These are phyloP conservation scores for Coniochaeta sp. DNA, from an alignment of 2,329 filamentous ascomycete genomes.

Conservation along the genomic window DNA sequence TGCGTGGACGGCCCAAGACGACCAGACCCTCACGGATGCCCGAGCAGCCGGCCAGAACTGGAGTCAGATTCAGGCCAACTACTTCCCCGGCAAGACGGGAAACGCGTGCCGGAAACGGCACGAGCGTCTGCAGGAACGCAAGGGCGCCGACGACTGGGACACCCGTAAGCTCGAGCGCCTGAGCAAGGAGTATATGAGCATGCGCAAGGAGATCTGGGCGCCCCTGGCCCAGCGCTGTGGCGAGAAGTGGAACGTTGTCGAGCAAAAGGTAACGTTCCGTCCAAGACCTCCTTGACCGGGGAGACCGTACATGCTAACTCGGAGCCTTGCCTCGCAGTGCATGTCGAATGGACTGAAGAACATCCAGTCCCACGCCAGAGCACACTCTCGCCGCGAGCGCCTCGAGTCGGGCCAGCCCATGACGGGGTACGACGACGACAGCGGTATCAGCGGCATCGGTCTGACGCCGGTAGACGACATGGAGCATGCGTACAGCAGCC, in stretches of 20 bases:
- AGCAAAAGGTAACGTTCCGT: slow-evolving; percentile 48
- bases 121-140: slow-evolving; percentile 73
- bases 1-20: slow-evolving; percentile 68
- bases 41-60: slow-evolving; percentile 74
- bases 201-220: slow-evolving; percentile 77
- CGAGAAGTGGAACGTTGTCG: slow-evolving; percentile 73
- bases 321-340: slow-evolving; percentile 44
- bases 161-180: slow-evolving; percentile 65
- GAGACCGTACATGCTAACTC: not conserved
- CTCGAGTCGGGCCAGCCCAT: slow-evolving; percentile 38
- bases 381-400: slow-evolving; percentile 58
- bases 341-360: slow-evolving; percentile 81
- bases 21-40: slow-evolving; percentile 64
- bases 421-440: slow-evolving; percentile 59
- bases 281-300: not conserved
- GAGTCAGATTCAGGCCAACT: slow-evolving; percentile 67
- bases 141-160: slow-evolving; percentile 72
- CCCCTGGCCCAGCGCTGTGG: slow-evolving; percentile 64
- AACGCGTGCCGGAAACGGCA: slow-evolving; percentile 89
- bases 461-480: slow-evolving; percentile 53
- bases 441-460: slow-evolving; percentile 57
- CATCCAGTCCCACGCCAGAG: slow-evolving; percentile 61
- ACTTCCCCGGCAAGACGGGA: slow-evolving; percentile 70
- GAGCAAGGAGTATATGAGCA: slow-evolving; percentile 70
- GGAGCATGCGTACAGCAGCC: slow-evolving; percentile 46